Evolutionary conservation across 345 rosid species (phyloP).

Genomic region (Gossypium sturtianum): DNA sequence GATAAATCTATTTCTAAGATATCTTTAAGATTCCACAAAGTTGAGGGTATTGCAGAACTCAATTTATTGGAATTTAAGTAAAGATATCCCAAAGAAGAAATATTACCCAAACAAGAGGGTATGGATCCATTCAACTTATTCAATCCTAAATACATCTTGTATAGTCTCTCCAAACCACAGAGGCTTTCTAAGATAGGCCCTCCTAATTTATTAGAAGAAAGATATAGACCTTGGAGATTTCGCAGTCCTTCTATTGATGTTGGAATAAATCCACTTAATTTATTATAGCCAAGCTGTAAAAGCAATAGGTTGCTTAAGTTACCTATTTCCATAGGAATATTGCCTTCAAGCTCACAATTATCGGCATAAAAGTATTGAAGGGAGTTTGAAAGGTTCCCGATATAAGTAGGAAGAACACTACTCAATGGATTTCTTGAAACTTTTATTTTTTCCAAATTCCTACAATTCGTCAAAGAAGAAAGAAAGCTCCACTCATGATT

Average conservation of each 20-base stretch:
- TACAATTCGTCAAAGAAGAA: conserved; percentile 18
- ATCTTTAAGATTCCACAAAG: no score
- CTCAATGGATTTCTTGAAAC: background rate
- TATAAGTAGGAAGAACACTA: conserved; percentile 8
- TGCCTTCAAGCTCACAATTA: background rate
- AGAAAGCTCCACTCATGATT: no score
- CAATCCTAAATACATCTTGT: background rate
- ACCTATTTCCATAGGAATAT: conserved; percentile 9
- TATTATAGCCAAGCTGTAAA: no score
- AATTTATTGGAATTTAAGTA: no score
- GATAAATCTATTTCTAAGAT: no score
- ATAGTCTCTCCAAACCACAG: background rate
- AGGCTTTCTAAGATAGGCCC: background rate
- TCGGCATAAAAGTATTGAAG: background rate
- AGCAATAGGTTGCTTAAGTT: no score
- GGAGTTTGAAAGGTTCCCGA: conserved; percentile 9
- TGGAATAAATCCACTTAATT: background rate
- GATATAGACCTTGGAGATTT: background rate
- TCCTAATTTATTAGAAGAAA: background rate
- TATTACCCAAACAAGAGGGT: background rate
- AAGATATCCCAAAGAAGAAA: background rate
- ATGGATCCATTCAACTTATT: conserved; percentile 3
- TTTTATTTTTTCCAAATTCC: fast-evolving
- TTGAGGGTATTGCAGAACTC: no score
- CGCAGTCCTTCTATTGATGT: background rate